These are phyloP conservation scores for Fusarium sp. DNA, from an alignment of 2,329 filamentous ascomycete species.

Conservation along the genomic window DNA sequence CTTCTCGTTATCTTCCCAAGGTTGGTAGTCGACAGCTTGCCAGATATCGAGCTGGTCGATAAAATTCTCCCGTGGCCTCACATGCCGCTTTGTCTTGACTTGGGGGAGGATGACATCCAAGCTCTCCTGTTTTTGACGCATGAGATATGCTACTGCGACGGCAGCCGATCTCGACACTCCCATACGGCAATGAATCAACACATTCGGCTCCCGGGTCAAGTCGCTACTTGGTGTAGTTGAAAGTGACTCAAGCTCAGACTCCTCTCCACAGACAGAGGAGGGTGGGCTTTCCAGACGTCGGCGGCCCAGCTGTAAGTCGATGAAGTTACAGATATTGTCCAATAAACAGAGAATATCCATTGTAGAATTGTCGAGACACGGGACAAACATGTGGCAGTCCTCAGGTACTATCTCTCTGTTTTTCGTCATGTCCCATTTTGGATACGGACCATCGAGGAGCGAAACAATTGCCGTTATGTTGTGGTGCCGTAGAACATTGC, in stretches of 20 bases:
- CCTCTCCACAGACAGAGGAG: conserved; percentile 2
- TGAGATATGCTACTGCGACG: conserved; percentile 49
- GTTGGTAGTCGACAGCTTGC: conserved; percentile 46
- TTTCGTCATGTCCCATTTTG: conserved; percentile 35
- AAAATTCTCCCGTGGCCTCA: conserved; percentile 49
- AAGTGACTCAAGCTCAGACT: conserved; percentile 5
- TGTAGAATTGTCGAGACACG: conserved; percentile 41
- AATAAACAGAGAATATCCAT: conserved; percentile 43
- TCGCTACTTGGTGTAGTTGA: conserved; percentile 17
- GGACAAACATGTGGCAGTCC: conserved; percentile 41
- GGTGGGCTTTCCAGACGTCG: neutral
- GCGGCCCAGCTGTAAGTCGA: conserved; percentile 34
- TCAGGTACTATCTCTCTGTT: conserved; percentile 40
- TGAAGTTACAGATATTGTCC: conserved; percentile 44
- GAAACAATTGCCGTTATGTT: conserved; percentile 45
- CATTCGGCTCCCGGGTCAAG: conserved; percentile 20
- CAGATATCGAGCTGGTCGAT: conserved; percentile 50
- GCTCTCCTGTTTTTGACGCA: conserved; percentile 42
- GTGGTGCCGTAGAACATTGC: conserved; percentile 36
- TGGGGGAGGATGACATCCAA: conserved; percentile 32
- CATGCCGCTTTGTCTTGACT: conserved; percentile 38
- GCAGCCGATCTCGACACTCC: conserved; percentile 51
- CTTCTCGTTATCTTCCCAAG: conserved; percentile 47
- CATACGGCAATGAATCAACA: conserved; percentile 52
- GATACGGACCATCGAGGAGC: conserved; percentile 33